Evolutionary conservation across 768 basidiomycete genomes (phyloP).

Genomic region (Mycena capillaripes): DNA sequence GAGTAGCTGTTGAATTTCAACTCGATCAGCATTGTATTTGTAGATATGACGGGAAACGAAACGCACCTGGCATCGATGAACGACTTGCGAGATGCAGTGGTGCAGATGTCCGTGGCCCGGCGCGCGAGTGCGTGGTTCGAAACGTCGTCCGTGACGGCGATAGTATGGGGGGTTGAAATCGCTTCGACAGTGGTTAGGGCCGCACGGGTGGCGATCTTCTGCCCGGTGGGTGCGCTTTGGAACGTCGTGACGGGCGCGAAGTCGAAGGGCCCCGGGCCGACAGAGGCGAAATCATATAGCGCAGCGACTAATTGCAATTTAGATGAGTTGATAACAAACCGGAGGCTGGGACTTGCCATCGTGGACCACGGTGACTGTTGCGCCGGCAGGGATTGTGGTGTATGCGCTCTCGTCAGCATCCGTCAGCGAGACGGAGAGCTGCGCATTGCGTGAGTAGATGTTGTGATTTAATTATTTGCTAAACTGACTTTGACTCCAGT

Average conservation of each 20-base stretch:
- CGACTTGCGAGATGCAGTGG: slow-evolving; percentile 46
- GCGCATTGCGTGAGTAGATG: not conserved
- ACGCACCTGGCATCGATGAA: slow-evolving; percentile 58
- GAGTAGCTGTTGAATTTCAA: slow-evolving; percentile 8
- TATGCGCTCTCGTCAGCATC: slow-evolving; percentile 57
- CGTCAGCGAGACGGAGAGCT: slow-evolving; percentile 54
- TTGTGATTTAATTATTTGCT: not conserved
- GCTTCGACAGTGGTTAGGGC: slow-evolving; percentile 47
- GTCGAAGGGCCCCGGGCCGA: slow-evolving; percentile 55
- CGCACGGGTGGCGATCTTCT: slow-evolving; percentile 34
- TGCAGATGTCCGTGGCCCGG: slow-evolving; percentile 57
- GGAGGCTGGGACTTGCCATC: slow-evolving; percentile 43
- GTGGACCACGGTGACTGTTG: slow-evolving; percentile 55
- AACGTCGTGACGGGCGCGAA: slow-evolving; percentile 58
- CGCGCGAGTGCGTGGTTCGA: slow-evolving; percentile 50
- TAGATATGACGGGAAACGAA: not conserved
- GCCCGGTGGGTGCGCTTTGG: slow-evolving; percentile 44
- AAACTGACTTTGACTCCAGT: slow-evolving; percentile 57
- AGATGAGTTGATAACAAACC: not conserved
- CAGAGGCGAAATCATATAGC: slow-evolving; percentile 58
- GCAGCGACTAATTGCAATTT: slow-evolving; percentile 47
- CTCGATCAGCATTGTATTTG: not conserved
- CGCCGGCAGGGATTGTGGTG: slow-evolving; percentile 54
- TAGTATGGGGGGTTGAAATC: slow-evolving; percentile 43
- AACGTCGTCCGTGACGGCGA: slow-evolving; percentile 54